These are phyloP conservation scores for Elymus sibiricus DNA, from an alignment of 176 grass and related monocot species.

Conservation along the genomic window DNA sequence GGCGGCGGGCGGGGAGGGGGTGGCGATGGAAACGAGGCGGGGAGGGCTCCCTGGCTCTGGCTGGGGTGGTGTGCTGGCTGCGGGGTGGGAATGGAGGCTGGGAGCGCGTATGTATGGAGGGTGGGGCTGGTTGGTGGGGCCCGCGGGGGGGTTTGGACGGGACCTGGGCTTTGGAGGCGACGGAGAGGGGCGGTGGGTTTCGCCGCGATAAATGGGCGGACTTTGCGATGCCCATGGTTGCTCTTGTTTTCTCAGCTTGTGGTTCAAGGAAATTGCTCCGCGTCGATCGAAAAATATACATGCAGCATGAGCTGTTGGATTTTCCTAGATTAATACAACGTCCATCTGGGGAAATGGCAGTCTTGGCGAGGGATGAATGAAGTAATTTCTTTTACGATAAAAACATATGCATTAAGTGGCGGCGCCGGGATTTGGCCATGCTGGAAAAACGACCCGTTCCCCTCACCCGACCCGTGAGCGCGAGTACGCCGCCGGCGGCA, in stretches of 20 bases:
- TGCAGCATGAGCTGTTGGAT: too few species aligned
- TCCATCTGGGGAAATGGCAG: too few species aligned
- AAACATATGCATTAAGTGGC: too few species aligned
- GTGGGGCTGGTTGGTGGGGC: constrained; percentile 17
- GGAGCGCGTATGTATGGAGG: constrained; percentile 4
- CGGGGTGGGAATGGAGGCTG: not conserved
- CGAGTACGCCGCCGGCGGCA: too few species aligned
- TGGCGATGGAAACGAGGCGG: constrained; percentile 45
- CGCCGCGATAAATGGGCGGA: constrained; percentile 8
- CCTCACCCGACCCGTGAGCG: too few species aligned
- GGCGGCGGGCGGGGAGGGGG: not conserved
- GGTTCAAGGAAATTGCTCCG: not conserved
- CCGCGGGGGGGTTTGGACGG: not conserved
- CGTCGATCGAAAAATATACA: not conserved
- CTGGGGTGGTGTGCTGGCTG: not conserved
- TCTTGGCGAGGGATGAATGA: too few species aligned
- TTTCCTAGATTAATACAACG: too few species aligned
- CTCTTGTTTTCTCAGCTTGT: not conserved
- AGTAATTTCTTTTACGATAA: too few species aligned
- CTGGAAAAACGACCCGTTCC: too few species aligned
- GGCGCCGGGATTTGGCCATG: too few species aligned
- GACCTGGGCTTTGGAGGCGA: constrained; percentile 5
- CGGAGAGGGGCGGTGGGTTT: constrained; percentile 11
- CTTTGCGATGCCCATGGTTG: not conserved
- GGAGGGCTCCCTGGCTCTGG: too few species aligned